These are phyloP conservation scores for Saturnispora saitoi DNA, from an alignment of 805 yeast species.

Conservation along the genomic window DNA sequence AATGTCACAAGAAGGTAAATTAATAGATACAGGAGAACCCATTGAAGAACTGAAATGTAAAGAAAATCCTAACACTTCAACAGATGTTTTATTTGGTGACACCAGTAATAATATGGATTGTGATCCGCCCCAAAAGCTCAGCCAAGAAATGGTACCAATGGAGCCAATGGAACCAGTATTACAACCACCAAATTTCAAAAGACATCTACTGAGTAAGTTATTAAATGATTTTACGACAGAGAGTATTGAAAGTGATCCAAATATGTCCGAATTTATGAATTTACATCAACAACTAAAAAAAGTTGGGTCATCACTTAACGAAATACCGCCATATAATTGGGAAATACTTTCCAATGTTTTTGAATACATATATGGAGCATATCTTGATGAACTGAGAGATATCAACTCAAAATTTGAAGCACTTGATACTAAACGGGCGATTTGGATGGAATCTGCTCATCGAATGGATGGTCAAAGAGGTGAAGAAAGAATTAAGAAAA, in stretches of 20 bases:
- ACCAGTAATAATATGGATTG: not conserved
- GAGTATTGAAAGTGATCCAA: slow-evolving; percentile 5
- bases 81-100: not conserved
- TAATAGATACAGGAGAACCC: not conserved
- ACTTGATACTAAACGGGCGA: slow-evolving; percentile 16
- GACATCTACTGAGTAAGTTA: not conserved
- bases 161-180: not conserved
- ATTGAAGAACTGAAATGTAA: slow-evolving; percentile 28
- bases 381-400: slow-evolving; percentile 17
- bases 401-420: slow-evolving; percentile 18
- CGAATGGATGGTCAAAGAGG: slow-evolving; percentile 21
- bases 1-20: not conserved
- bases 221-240: not conserved
- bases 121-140: not conserved
- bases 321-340: slow-evolving; percentile 22
- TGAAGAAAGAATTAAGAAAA: slow-evolving; percentile 10
- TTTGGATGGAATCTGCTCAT: slow-evolving; percentile 23
- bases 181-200: not conserved
- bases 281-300: slow-evolving; percentile 3
- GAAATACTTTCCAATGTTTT: slow-evolving; percentile 17
- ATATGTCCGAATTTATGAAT: slow-evolving; percentile 2
- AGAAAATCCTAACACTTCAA: not conserved
- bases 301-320: slow-evolving; percentile 4
- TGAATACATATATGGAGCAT: slow-evolving; percentile 18
- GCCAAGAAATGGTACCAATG: not conserved